Evolutionary conservation across 2,329 filamentous ascomycete species (phyloP), one percentile per base, ranked within the genome.

Genomic region (Penicillium rolfsii): DNA sequence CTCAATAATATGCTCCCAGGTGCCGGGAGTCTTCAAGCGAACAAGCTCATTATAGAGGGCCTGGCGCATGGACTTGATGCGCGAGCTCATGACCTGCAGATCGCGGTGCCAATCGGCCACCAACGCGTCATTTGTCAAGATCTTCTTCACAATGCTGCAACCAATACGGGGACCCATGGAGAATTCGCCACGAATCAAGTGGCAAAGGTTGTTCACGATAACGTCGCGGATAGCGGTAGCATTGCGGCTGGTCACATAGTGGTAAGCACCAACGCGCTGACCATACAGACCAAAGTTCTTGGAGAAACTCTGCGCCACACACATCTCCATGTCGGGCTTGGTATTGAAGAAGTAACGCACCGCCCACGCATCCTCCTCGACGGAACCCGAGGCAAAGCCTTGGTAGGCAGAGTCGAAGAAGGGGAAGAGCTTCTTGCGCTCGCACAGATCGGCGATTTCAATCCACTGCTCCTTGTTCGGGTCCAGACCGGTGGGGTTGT

Each of bases 341-440:
- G 94, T 87, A 74, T 93, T 89, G 70, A 96, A 85, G 75, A 98
- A 97, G 84, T 97, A 90, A 68, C 91, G 90, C 64, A 98, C 88
- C 14, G 94, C 91, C 83, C 89, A 92, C 63, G 91, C 92, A 75
- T 99, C 95, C 61, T 89, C 87, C 70, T 87, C 86, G 38, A 96
- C 85, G 73, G 95, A 89, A 54, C 95, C 95, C 2, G 94, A 96
- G 1, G 94, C 94, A 74, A 98, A 99, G 49, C 95, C 95, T 80
- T 98, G 95, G 82, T 99, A 99, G 58, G 94, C 94, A 62, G 88
- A 92, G 83, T 99, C 95, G 79, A 99, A 98, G 86, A 98, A 97
- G 69, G 94, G 94, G 81, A 98, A 96, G 77, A 96, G 91, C 67
- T 87, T 87, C 83, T 91, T 95, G 73, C 86, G 79, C 73, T 87